These are phyloP conservation scores for Aspergillus sp. DNA, from an alignment of 2,329 filamentous ascomycete species.

Conservation along the genomic window DNA sequence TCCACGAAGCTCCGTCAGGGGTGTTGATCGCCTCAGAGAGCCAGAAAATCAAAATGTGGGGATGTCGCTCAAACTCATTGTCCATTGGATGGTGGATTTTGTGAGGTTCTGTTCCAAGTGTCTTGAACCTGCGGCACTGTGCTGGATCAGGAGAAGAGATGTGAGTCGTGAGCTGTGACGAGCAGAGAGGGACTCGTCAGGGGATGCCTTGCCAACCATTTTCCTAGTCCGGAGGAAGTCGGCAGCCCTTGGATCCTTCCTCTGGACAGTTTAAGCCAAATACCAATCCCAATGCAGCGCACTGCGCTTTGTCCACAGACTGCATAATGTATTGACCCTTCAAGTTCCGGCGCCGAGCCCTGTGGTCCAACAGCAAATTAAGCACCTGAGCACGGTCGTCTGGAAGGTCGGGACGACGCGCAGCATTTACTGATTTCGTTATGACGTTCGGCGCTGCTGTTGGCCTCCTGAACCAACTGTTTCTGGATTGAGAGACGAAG, in stretches of 20 bases:
- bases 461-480: conserved; percentile 3
- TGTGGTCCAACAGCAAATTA: conserved; percentile 10
- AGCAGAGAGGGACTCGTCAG: not conserved
- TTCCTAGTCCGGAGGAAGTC: conserved; percentile 19
- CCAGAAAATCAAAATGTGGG: not conserved
- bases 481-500: conserved; percentile 14
- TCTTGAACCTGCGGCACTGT: not conserved
- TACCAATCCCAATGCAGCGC: not conserved
- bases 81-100: not conserved
- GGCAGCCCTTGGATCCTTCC: conserved; percentile 2
- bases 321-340: conserved; percentile 15
- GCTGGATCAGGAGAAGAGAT: not conserved
- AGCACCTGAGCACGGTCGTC: conserved; percentile 14
- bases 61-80: conserved; percentile 4
- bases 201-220: conserved; percentile 5
- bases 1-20: conserved; percentile 2
- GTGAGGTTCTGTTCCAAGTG: not conserved
- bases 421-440: conserved; percentile 29
- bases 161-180: not conserved
- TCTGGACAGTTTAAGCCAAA: conserved; percentile 11
- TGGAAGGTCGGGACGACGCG: not conserved
- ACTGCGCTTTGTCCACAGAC: conserved; percentile 1
- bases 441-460: conserved; percentile 16
- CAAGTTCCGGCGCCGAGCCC: conserved; percentile 12
- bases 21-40: conserved; percentile 7